Evolutionary conservation across 1,139 yeast genomes (phyloP), one percentile per base, ranked within the genome.

Genomic region (Casaregolazyma suthepensis): DNA sequence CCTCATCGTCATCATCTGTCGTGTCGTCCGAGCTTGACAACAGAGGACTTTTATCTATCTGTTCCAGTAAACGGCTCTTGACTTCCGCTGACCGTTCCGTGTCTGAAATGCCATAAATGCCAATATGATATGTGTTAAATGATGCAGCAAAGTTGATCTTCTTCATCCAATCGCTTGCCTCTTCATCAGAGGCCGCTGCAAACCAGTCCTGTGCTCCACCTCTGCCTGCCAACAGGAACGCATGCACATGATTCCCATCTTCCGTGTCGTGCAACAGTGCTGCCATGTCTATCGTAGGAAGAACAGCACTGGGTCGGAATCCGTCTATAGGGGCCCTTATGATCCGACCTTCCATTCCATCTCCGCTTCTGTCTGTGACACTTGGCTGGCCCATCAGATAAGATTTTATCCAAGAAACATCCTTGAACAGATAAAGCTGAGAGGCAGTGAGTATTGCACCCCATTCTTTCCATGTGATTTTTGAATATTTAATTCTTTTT

Each of bases 131-230:
- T 2, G 78, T 73, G 46, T 75, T 76, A 49, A 80, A 67, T 0
- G 85, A 75, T 1, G 84, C 78, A 12, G 81, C 70, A 57, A 76
- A 74, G 59, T 83, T 83, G 59, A 83, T 79, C 13, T 78, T 68
- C 44, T 71, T 71, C 49, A 82, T 73, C 89, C 89, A 83, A 35
- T 77, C 77, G 17, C 68, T 63, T 66, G 77, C 69, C 47, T 80
- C 85, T 1, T 54, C 63, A 26, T 63, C 67, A 2, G 60, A 56
- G 5, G 57, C 57, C 1, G 72, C 71, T 7, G 69, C 67, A 55
- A 71, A 67, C 67, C 71, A 70, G 46, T 72, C 74, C 48, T 65
- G 69, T 6, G 66, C 57, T 2, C 71, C 71, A 3, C 70, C 70
- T 7, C 71, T 61, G 12, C 67, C 65, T 0, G 68, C 65, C 13